These are phyloP conservation scores for Fusarium citri DNA, from an alignment of 2,329 filamentous ascomycete species.

Conservation along the genomic window DNA sequence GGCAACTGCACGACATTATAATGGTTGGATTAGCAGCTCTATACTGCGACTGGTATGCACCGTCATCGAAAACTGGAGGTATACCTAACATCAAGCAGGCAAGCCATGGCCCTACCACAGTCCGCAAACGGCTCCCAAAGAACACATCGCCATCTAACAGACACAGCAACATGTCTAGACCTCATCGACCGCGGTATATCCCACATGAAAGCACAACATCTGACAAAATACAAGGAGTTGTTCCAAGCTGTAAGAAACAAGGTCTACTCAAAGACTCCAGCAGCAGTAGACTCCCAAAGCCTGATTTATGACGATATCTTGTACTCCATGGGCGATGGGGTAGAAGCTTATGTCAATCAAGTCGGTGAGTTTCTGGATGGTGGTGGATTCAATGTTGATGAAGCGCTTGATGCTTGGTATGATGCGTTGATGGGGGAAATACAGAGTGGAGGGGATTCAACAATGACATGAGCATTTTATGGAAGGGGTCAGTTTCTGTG, in stretches of 20 bases:
- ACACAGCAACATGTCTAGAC: neutral
- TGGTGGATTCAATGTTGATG: neutral
- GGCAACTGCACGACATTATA: slow-evolving; percentile 5
- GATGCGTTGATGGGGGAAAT: slow-evolving; percentile 11
- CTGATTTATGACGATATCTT: neutral
- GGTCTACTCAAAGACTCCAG: neutral
- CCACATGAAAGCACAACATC: neutral
- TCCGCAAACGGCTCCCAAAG: rapidly evolving
- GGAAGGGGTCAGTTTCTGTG: no score
- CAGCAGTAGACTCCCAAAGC: rapidly evolving
- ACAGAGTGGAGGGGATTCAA: neutral
- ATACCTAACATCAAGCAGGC: neutral
- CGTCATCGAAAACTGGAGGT: no score
- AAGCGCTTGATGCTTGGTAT: slow-evolving; percentile 14
- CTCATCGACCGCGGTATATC: rapidly evolving
- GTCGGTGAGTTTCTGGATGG: slow-evolving; percentile 6
- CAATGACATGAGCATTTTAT: no score
- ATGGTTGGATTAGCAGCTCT: slow-evolving; percentile 1
- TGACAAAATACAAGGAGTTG: neutral
- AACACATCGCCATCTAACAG: neutral
- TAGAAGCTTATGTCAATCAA: slow-evolving; percentile 4
- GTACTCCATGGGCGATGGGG: neutral
- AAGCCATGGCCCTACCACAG: neutral
- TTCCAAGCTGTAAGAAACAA: neutral
- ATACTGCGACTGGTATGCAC: slow-evolving; percentile 11